Conservation (phyloP, 768 basidiomycete genomes). For the Gloeopeniophorella convolvens region DNA sequence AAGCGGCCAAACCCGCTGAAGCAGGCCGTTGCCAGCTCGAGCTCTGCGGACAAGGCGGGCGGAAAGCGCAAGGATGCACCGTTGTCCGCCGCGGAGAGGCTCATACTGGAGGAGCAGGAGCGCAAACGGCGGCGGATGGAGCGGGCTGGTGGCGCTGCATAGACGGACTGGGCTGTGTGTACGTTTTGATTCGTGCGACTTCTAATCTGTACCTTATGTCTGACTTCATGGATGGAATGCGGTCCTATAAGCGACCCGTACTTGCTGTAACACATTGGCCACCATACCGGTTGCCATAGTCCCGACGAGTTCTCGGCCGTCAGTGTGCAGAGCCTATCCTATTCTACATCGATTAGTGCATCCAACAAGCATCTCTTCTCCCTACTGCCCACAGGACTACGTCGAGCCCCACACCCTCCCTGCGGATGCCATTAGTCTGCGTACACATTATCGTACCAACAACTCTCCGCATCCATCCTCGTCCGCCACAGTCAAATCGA, state of each 20-base stretch:
- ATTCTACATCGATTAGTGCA: too few species aligned
- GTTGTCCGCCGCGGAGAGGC: conserved; percentile 76
- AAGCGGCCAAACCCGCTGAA: conserved; percentile 77
- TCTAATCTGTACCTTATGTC: conserved; percentile 1
- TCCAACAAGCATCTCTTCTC: too few species aligned
- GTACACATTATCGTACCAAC: background rate
- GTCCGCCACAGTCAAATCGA: background rate
- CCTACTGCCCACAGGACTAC: too few species aligned
- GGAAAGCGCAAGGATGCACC: conserved; percentile 54
- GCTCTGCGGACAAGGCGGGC: conserved; percentile 36
- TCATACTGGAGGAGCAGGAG: conserved; percentile 89
- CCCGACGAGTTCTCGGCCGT: too few species aligned
- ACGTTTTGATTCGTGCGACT: conserved; percentile 6
- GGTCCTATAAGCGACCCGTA: background rate
- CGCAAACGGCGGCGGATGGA: conserved; percentile 79
- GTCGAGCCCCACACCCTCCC: background rate
- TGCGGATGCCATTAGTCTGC: background rate
- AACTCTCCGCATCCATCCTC: background rate
- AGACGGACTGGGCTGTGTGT: background rate
- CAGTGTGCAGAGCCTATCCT: too few species aligned
- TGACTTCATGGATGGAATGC: background rate
- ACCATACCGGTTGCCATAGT: background rate
- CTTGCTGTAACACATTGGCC: background rate
- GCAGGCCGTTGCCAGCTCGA: conserved; percentile 32
- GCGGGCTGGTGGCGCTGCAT: conserved; percentile 28